These are phyloP conservation scores for Cladophialophora immunda DNA, from an alignment of 2,329 filamentous ascomycete genomes.

Conservation along the genomic window DNA sequence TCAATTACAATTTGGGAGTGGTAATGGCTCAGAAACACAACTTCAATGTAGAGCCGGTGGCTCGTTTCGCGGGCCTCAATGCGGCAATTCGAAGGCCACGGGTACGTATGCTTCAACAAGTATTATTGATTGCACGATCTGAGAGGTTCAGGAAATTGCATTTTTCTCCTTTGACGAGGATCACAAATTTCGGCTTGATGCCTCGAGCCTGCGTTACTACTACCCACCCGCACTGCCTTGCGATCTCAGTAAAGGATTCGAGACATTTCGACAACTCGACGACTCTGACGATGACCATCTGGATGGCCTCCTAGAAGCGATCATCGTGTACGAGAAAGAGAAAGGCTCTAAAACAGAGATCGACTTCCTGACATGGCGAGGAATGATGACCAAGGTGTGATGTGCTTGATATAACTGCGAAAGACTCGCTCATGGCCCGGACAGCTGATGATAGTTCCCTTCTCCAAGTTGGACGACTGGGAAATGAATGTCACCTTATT, in stretches of 20 bases:
- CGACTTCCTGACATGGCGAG: conserved; percentile 90
- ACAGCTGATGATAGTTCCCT: conserved; percentile 85
- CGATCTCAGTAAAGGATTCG: conserved; percentile 82
- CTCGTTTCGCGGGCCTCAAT: conserved; percentile 72
- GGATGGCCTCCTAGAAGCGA: conserved; percentile 79
- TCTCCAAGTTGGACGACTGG: conserved; percentile 75
- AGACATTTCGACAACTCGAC: conserved; percentile 83
- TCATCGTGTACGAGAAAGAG: conserved; percentile 76
- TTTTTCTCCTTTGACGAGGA: conserved; percentile 92
- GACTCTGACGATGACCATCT: conserved; percentile 86
- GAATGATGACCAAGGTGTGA: conserved; percentile 95
- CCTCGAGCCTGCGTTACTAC: conserved; percentile 85
- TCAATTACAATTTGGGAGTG: background rate
- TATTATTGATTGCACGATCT: conserved; percentile 13
- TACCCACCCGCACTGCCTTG: conserved; percentile 76
- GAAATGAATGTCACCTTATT: conserved; percentile 95
- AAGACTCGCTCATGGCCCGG: conserved; percentile 27
- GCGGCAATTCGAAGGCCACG: conserved; percentile 78
- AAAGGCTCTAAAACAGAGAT: conserved; percentile 74
- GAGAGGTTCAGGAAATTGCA: conserved; percentile 77
- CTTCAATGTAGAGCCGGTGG: conserved; percentile 76
- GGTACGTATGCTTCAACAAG: conserved; percentile 57
- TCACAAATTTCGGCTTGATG: conserved; percentile 77
- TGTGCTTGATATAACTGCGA: background rate
- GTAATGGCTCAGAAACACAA: conserved; percentile 34